phyloP scores from a whole-genome alignment of 805 yeast genomes.

The Candida taoyuanica region DNA sequence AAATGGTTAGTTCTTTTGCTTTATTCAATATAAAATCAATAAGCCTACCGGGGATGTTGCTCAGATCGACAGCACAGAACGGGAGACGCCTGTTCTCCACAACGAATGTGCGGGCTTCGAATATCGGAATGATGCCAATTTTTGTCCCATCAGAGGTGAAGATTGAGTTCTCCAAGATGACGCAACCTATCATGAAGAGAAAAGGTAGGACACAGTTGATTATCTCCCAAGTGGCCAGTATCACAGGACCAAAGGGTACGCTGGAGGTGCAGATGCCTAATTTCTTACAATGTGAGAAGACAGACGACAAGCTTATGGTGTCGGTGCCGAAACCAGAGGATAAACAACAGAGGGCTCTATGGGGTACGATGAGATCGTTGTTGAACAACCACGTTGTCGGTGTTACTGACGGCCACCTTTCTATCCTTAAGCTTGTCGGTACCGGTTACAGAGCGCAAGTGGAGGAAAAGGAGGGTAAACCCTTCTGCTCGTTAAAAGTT shows the following conservation, averaged over 20 bases:
- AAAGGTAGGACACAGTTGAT: constrained; percentile 59
- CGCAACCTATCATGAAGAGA: constrained; percentile 54
- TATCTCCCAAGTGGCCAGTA: constrained; percentile 53
- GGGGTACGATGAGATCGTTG: constrained; percentile 90
- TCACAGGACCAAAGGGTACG: constrained; percentile 76
- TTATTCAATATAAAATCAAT: no score
- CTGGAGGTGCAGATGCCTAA: constrained; percentile 64
- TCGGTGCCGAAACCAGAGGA: constrained; percentile 50
- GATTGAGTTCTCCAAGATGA: constrained; percentile 42
- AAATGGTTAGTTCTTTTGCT: no score
- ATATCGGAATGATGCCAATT: constrained; percentile 80
- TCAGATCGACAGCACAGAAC: constrained; percentile 6
- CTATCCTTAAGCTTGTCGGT: constrained; percentile 86
- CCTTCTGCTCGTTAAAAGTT: constrained; percentile 70
- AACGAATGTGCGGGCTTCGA: constrained; percentile 39
- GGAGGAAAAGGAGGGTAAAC: constrained; percentile 46
- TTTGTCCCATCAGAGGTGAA: constrained; percentile 58
- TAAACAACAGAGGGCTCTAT: constrained; percentile 76
- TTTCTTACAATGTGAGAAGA: constrained; percentile 48
- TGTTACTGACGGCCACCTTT: constrained; percentile 87
- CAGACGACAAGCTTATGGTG: constrained; percentile 43
- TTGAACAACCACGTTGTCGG: constrained; percentile 78
- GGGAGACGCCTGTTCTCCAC: constrained; percentile 33
- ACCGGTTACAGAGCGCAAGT: constrained; percentile 92
- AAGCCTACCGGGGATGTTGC: constrained; percentile 3